Evolutionary conservation across 306 rosid species (phyloP), one percentile per base, ranked within the genome.

Genomic region (Trifolium fragiferum): DNA sequence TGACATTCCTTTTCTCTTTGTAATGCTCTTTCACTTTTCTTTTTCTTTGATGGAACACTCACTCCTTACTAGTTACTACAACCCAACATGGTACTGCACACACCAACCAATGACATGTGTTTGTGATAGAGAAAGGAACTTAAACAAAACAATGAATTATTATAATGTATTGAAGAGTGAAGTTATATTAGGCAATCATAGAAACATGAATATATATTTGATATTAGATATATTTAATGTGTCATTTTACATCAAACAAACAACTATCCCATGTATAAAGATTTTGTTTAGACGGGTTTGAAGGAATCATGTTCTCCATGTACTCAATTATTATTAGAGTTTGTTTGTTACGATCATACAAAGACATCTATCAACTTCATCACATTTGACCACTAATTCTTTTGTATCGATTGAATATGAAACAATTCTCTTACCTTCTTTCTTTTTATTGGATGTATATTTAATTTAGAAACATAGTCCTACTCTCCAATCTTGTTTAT

Each of bases 1-100:
- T 64, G 84, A 84, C 89, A 74, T 84, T 78, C 86, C 86, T 73
- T 76, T 79, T 40, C 73, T 78, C 60, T 58, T 84, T 84, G 8
- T 74, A 25, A 58, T 61, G 66, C n/a, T 49, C 72, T 77, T 81
- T 76, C 68, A 51, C 68, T 75, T 79, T 63, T 73, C 82, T 75
- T 50, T 76, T 78, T 38, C 68, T 51, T 63, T 74, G 84, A 82
- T 82, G 77, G 76, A 75, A 80, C 82, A 53, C 23, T 32, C 73
- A 13, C 16, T 65, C 35, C 78, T 80, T 61, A 66, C 62, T 77
- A 61, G 67, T 80, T 61, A 66, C 62, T 77, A 61, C 72, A 68
- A 18, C 61, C 47, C 70, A 40, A 47, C 44, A 15, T 61, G 66
- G 10, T 19, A 32, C 63, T 78, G 74, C 23, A 19, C 73, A 51